phyloP scores from a whole-genome alignment of 2,329 filamentous ascomycete genomes.

The Metarhizium brunneum region DNA sequence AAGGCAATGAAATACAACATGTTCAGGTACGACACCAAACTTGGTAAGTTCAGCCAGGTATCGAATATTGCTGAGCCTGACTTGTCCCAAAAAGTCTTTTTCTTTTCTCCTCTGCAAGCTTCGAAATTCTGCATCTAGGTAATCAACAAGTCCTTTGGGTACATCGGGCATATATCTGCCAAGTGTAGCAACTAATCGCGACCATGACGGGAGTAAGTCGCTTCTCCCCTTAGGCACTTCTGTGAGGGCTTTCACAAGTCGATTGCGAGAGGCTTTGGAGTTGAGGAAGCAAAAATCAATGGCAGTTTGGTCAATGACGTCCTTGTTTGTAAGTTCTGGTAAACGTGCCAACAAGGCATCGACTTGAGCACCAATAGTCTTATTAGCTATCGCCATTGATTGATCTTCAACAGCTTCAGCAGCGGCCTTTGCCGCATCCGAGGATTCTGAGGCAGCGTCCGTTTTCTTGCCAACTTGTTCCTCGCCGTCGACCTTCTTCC shows the following conservation, averaged over 20 bases:
- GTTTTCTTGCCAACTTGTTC: slow-evolving; percentile 73
- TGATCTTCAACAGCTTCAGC: slow-evolving; percentile 61
- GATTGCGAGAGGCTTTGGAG: slow-evolving; percentile 93
- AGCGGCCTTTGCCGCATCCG: slow-evolving; percentile 44
- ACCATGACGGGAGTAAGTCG: slow-evolving; percentile 83
- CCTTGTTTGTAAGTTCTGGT: slow-evolving; percentile 87
- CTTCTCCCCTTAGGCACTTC: slow-evolving; percentile 91
- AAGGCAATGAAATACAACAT: slow-evolving; percentile 97
- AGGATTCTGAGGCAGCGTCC: slow-evolving; percentile 35
- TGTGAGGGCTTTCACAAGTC: slow-evolving; percentile 83
- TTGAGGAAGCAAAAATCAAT: slow-evolving; percentile 98
- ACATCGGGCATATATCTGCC: slow-evolving; percentile 92
- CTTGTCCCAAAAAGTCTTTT: slow-evolving; percentile 93
- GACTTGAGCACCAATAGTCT: slow-evolving; percentile 93
- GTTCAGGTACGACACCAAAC: slow-evolving; percentile 94
- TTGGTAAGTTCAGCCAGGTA: slow-evolving; percentile 97
- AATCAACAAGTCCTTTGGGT: slow-evolving; percentile 81
- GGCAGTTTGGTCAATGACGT: slow-evolving; percentile 82
- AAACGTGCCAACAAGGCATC: slow-evolving; percentile 80
- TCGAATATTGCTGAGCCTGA: slow-evolving; percentile 89
- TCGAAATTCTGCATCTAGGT: slow-evolving; percentile 93
- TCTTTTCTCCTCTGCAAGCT: slow-evolving; percentile 94
- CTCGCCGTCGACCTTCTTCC: slow-evolving; percentile 77
- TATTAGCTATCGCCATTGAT: slow-evolving; percentile 92
- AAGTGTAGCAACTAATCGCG: slow-evolving; percentile 85